phyloP scores from a whole-genome alignment of 345 rosid genomes.

The Eucalyptus curtisii region DNA sequence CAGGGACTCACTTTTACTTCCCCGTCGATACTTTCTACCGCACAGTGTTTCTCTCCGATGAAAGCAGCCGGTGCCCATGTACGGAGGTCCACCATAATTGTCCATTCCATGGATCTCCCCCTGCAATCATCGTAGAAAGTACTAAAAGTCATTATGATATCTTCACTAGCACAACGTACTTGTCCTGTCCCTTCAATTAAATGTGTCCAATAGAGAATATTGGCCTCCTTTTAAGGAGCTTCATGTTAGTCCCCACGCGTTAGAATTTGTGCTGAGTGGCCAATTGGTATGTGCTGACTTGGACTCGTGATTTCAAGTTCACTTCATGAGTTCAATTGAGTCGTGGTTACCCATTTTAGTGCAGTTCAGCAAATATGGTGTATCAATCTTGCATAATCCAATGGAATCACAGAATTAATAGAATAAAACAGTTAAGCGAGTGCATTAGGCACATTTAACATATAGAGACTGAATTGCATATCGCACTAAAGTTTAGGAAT shows the following conservation, averaged over 20 bases:
- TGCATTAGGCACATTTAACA: not conserved
- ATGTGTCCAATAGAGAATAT: not conserved
- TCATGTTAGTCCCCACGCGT: not conserved
- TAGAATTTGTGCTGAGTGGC: not conserved
- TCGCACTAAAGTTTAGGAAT: not conserved
- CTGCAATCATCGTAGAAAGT: not conserved
- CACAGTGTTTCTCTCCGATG: conserved; percentile 14
- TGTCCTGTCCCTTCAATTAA: not conserved
- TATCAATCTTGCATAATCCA: not conserved
- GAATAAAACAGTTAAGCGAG: not conserved
- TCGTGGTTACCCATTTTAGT: not conserved
- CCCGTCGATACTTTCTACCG: not conserved
- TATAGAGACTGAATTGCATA: not conserved
- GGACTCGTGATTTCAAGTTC: not conserved
- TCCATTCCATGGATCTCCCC: conserved; percentile 14
- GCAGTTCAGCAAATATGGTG: not conserved
- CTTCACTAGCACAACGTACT: not conserved
- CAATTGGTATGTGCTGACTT: not conserved
- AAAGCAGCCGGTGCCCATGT: conserved; percentile 21
- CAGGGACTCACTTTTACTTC: not conserved
- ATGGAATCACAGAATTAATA: not conserved
- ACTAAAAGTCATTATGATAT: not conserved
- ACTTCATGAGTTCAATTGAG: not conserved
- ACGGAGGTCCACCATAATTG: conserved; percentile 4
- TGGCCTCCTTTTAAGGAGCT: not conserved